Percentiles rank a stretch among this genome's conserved stretches.
These are phyloP conservation scores for Paecilomyces sp. DNA, from an alignment of 2,329 filamentous ascomycete genomes.

Conservation along the genomic window DNA sequence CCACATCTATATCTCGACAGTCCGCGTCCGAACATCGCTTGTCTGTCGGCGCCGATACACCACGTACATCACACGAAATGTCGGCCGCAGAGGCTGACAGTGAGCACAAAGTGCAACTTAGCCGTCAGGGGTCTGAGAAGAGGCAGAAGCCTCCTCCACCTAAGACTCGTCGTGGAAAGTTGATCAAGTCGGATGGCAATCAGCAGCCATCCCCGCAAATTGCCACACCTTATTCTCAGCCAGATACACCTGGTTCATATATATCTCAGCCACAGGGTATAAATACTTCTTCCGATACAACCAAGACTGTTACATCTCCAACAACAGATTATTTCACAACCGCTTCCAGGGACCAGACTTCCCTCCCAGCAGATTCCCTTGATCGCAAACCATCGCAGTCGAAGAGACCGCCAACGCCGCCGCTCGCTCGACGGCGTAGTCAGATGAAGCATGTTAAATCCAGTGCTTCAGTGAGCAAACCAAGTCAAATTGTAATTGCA, in stretches of 20 bases:
- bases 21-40: slow-evolving; percentile 47
- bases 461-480: slow-evolving; percentile 23
- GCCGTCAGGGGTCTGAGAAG: slow-evolving; percentile 16
- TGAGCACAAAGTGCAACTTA: slow-evolving; percentile 14
- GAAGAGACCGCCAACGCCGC: slow-evolving; percentile 42
- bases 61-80: slow-evolving; percentile 53
- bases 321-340: slow-evolving; percentile 35
- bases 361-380: slow-evolving; percentile 13
- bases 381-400: slow-evolving; percentile 25
- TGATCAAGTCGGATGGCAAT: slow-evolving; percentile 47
- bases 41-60: slow-evolving; percentile 41
- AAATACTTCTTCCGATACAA: slow-evolving; percentile 6
- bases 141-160: slow-evolving; percentile 68
- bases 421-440: slow-evolving; percentile 42
- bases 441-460: slow-evolving; percentile 34
- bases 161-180: slow-evolving; percentile 70
- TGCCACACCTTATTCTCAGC: slow-evolving; percentile 17
- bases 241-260: slow-evolving; percentile 18
- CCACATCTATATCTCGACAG: slow-evolving; percentile 52
- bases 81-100: slow-evolving; percentile 46
- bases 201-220: slow-evolving; percentile 16
- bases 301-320: slow-evolving; percentile 56
- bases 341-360: not conserved
- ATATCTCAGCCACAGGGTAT: slow-evolving; percentile 14
- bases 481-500: slow-evolving; percentile 27